Evolutionary conservation across 2,329 filamentous ascomycete species (phyloP), one percentile per base, ranked within the genome.

Genomic region (Aspergillus spinulosporus): DNA sequence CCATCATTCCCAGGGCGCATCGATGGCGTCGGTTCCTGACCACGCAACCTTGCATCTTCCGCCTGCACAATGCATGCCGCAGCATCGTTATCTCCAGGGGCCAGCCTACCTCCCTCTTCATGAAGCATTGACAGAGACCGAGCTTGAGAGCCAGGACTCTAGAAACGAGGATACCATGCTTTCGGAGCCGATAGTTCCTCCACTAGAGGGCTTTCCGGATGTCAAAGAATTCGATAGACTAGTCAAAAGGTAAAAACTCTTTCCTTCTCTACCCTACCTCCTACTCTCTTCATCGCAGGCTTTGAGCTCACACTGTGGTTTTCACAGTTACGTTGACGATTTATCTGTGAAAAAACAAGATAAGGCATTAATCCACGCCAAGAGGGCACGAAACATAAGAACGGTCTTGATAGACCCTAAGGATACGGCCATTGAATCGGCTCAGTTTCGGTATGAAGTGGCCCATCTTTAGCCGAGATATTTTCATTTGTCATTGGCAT

Each of bases 301-400:
- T 29, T 29, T 37, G n/a, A 12, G 11, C 49, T 53, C n/a, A 56
- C 31, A 36, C 6, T 21, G 21, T 15, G 34, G 9, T 14, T 42
- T 15, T 37, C 49, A 50, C 56, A 80, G 79, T 47, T 81, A 81
- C 59, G 77, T 81, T 34, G 70, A 77, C 46, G 76, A 77, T 36
- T 68, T 81, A 11, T 80, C 78, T 5, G 70, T 77, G 34, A 80
- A 80, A 61, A 81, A 81, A 53, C 77, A 78, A 64, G 78, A 81
- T 60, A 81, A 81, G 58, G 78, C 78, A 3, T 68, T 81, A 59
- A 81, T 81, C 32, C 76, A 78, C 62, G 74, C 78, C 21, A 73
- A 68, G 55, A 70, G 78, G 62, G 78, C 77, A 21, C 69, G 75
- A 39, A 79, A 80, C 57, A 80, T 81, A 56, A 73, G 66, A 53